Base-by-base conservation (phyloP, 2,329 filamentous ascomycete species). In the Parastagonospora avenae region DNA sequence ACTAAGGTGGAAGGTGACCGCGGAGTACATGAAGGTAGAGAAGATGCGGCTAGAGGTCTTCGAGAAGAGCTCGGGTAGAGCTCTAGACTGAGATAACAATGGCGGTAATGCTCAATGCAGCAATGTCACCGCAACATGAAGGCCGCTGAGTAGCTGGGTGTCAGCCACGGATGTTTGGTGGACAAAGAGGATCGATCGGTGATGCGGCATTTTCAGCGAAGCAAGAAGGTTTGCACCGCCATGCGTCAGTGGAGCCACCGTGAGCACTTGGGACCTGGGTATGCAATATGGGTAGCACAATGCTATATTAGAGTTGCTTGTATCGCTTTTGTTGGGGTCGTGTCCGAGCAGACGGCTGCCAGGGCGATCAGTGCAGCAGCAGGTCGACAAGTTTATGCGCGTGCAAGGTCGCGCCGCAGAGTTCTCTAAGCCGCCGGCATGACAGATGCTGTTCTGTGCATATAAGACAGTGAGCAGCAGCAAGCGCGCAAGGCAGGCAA, bases 1-100 rank as follows among this genome's bases (percentile, higher is more conserved):
- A 35, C 53, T 48, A 40, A 47, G 43, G 33, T 35, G 40, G 51
- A 57, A 56, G 53, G 53, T 57, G 54, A 31, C 38, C 31, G 35
- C 42, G 29, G 44, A 40, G 47, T 48, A 57, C 27, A 35, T 47
- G 33, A 52, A 30, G 51, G 54, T 46, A 57, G 46, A 27, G 36
- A 38, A 10, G 41, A 48, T 50, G 46, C 15, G 42, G 49, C 41
- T 55, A 58, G 55, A 55, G 31, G 46, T 11, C 31, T 27, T 43
- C 38, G 52, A 44, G 43, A 48, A 42, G 29, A 39, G 19, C 29
- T 55, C 46, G 49, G 35, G 49, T 48, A 50, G 42, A 43, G 15
- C 28, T 32, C 29, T 32, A 32, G 29, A 32, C 29, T n/a, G 15
- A 44, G 48, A 43, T 46, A 54, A 24, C 29, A 33, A 41, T 19